These are phyloP conservation scores for Cercospora sesami DNA, from an alignment of 2,329 filamentous ascomycete species.

Conservation along the genomic window DNA sequence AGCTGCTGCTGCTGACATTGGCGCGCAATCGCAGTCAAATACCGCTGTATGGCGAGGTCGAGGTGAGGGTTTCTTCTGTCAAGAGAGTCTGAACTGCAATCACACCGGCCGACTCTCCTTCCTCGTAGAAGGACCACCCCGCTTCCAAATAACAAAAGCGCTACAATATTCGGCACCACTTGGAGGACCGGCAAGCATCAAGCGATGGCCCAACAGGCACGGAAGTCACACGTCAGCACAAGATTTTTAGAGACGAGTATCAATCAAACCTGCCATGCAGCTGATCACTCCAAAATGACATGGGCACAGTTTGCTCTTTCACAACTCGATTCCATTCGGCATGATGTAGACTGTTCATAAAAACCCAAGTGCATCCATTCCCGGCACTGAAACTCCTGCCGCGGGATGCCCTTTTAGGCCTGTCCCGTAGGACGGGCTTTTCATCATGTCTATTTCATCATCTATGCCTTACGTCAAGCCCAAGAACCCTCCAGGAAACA, in stretches of 20 bases:
- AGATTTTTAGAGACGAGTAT: not conserved
- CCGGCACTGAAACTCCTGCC: not conserved
- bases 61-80: not conserved
- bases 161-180: not conserved
- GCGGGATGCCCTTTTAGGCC: constrained; percentile 9
- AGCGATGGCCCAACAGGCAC: not conserved
- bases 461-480: constrained; percentile 12
- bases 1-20: not conserved
- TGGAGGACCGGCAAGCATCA: not conserved
- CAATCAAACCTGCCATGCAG: not conserved
- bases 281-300: not conserved
- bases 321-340: constrained; percentile 15
- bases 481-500: not conserved
- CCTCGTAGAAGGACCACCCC: not conserved
- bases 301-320: not conserved
- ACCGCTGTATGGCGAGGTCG: not conserved
- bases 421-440: not conserved
- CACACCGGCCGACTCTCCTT: not conserved
- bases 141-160: not conserved
- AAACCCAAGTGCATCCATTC: constrained; percentile 8
- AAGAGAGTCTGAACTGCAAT: not conserved
- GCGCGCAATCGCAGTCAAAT: not conserved
- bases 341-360: constrained; percentile 19
- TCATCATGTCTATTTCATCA: constrained; percentile 11
- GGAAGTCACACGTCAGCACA: not conserved